These are phyloP conservation scores for Acanthamoeba divionensis DNA, from an alignment of 208 protist species.

Conservation along the genomic window DNA sequence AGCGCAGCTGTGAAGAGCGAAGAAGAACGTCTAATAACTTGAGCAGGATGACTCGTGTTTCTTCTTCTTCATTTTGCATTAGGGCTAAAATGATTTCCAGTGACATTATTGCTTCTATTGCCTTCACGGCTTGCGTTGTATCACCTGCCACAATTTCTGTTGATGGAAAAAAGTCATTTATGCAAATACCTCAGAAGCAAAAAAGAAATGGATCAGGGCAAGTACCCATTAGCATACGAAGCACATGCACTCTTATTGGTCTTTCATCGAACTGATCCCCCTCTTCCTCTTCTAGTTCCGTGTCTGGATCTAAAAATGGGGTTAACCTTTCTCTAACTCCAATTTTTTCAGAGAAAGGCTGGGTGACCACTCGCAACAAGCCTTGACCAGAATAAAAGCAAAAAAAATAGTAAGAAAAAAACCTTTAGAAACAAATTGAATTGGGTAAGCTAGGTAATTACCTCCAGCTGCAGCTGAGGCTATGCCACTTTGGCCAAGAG, in stretches of 20 bases:
- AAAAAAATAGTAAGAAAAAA: too few relatives aligned
- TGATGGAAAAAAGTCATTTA: neutral
- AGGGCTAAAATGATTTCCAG: neutral
- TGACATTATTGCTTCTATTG: neutral
- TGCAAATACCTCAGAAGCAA: neutral
- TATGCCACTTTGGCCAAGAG: too few relatives aligned
- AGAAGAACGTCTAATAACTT: slow-evolving; percentile 29
- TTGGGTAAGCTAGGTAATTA: too few relatives aligned
- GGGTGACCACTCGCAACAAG: too few relatives aligned
- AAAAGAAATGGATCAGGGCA: neutral
- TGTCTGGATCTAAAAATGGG: too few relatives aligned
- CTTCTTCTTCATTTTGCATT: slow-evolving; percentile 13
- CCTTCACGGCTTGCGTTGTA: neutral
- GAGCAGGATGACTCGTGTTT: slow-evolving; percentile 7
- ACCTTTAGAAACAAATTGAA: too few relatives aligned
- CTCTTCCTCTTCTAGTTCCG: neutral
- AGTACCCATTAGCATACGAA: slow-evolving; percentile 33
- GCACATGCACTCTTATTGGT: slow-evolving; percentile 27
- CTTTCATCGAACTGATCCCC: neutral
- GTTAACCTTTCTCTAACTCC: too few relatives aligned
- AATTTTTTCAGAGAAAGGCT: too few relatives aligned
- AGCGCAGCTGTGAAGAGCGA: neutral
- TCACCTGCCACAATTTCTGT: neutral
- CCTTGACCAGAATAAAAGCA: too few relatives aligned
- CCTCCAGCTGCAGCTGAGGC: too few relatives aligned